Conservation (phyloP, 2,329 filamentous ascomycete species). For the Curvularia eragrostidis region DNA sequence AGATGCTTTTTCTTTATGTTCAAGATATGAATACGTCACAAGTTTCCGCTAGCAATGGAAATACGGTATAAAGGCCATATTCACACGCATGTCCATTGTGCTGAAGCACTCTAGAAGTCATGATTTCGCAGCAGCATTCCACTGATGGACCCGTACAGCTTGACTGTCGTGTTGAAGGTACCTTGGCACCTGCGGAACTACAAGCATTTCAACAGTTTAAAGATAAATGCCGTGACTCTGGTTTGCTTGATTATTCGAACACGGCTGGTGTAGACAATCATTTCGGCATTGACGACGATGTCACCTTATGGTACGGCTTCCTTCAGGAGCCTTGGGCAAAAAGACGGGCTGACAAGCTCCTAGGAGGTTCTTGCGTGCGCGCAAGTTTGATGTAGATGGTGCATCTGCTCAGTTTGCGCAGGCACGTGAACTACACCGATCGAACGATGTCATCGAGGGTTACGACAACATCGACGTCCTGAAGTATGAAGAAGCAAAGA, state of each 20-base stretch:
- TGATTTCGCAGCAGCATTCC: background rate
- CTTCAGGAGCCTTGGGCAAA: background rate
- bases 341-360: background rate
- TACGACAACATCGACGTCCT: background rate
- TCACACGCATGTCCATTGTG: background rate
- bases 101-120: background rate
- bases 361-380: background rate
- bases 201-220: background rate
- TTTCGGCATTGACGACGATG: background rate
- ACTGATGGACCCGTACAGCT: background rate
- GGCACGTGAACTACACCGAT: background rate
- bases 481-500: background rate
- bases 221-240: background rate
- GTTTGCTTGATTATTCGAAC: background rate
- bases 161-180: background rate
- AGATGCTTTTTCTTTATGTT: background rate
- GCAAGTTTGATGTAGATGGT: background rate
- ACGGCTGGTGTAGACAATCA: background rate
- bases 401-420: background rate
- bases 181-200: background rate
- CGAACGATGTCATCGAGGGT: background rate
- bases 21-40: background rate
- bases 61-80: background rate
- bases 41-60: background rate
- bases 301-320: background rate